These are phyloP conservation scores for Fusarium xylarioides DNA, from an alignment of 2,329 filamentous ascomycete genomes.

Conservation along the genomic window DNA sequence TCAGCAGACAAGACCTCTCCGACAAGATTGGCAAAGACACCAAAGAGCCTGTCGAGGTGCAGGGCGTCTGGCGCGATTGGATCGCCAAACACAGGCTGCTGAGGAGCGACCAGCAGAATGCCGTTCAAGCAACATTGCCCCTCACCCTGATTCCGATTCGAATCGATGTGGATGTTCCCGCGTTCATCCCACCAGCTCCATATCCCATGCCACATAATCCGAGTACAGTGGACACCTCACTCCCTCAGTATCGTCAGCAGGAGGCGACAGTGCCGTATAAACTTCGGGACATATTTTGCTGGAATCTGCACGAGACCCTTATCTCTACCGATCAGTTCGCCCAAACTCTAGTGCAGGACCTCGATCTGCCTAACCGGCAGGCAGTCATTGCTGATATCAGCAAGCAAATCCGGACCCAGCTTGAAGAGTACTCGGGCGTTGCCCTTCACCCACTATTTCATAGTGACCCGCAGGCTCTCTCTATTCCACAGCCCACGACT, in stretches of 20 bases:
- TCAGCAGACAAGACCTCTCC: conserved; percentile 68
- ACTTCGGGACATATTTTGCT: conserved; percentile 93
- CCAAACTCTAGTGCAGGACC: conserved; percentile 86
- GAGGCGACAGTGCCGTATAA: conserved; percentile 86
- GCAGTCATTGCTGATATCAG: conserved; percentile 82
- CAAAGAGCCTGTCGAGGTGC: conserved; percentile 78
- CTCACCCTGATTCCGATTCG: conserved; percentile 94
- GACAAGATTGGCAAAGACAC: conserved; percentile 89
- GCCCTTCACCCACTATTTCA: conserved; percentile 94
- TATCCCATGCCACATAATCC: conserved; percentile 69
- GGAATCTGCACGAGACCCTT: conserved; percentile 95
- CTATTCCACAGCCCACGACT: conserved; percentile 31
- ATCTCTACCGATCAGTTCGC: conserved; percentile 97
- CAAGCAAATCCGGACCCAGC: conserved; percentile 91
- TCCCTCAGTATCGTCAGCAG: conserved; percentile 80
- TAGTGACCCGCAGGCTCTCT: conserved; percentile 53
- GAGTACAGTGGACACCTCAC: conserved; percentile 71
- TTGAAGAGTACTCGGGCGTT: conserved; percentile 95
- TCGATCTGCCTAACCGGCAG: conserved; percentile 84
- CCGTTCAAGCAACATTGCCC: conserved; percentile 77
- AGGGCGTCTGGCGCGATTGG: conserved; percentile 95
- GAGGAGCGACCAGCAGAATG: conserved; percentile 68
- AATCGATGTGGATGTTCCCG: conserved; percentile 90
- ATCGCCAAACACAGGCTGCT: conserved; percentile 76
- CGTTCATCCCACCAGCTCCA: conserved; percentile 74